Base-by-base conservation (phyloP, 2,329 filamentous ascomycete genomes). In the Cytospora chrysosperma region DNA sequence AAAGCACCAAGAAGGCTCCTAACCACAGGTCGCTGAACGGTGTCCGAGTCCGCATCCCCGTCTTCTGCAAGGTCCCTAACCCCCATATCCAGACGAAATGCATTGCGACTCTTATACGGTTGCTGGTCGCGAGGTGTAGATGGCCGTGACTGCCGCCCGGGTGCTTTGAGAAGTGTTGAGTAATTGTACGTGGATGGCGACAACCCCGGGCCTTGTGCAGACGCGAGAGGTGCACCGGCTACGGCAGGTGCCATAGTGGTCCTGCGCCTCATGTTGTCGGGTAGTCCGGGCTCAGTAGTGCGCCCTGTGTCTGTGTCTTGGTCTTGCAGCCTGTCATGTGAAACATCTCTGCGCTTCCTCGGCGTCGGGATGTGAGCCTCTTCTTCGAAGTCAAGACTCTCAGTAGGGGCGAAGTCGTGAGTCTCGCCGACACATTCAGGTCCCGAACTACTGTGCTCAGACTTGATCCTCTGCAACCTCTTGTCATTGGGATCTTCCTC, bases 341-440 rank as follows among this genome's bases (percentile, higher is more conserved):
- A 51, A 17, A 50, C 13, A 13, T 8, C 32, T 54, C 32, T 66
- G 54, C 71, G 70, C 66, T 81, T 78, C 67, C 75, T 75, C 57
- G 77, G 78, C 15, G 79, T 85, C 58, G 77, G 72, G 69, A 81
- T 75, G 54, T 74, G 68, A 21, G 76, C 73, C 9, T 78, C 81
- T 50, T 81, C 78, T 69, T 86, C 83, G 13, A 89, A 76, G 69
- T 90, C 87, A 57, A 89, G 78, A 60, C 85, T 89, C 58, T 87
- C 85, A 49, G 83, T 77, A 0, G 79, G 76, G 24, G 74, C 69
- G 64, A 79, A 76, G 12, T 67, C 65, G 54, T 65, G 66, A 19
- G 65, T 66, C 50, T 72, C 73, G 50, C 68, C 68, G 17, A 63
- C 70, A 50, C 72, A 59, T 2, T 72, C 65, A 0, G 70, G 71